Evolutionary conservation across 2,329 filamentous ascomycete species (phyloP).

Genomic region (Curvularia lunata): DNA sequence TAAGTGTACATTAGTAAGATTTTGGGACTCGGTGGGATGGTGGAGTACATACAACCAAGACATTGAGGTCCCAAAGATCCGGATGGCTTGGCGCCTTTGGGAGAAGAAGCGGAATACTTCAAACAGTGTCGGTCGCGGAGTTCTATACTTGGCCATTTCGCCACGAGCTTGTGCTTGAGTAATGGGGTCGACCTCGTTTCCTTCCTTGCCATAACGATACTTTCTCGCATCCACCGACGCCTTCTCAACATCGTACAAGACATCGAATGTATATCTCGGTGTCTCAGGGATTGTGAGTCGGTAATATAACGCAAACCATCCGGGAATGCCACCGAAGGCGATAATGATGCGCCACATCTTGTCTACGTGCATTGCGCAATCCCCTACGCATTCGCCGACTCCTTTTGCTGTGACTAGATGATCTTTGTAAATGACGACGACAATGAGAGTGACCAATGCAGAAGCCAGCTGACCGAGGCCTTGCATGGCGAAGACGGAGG

Average conservation of each 20-base stretch:
- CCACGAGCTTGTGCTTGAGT: conserved; percentile 63
- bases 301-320: conserved; percentile 82
- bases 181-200: conserved; percentile 68
- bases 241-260: conserved; percentile 69
- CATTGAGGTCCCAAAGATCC: conserved; percentile 76
- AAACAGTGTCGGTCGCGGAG: conserved; percentile 36
- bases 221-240: conserved; percentile 74
- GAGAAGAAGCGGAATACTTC: conserved; percentile 76
- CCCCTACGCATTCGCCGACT: conserved; percentile 64
- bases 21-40: not conserved
- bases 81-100: conserved; percentile 71
- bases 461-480: conserved; percentile 80
- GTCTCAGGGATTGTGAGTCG: conserved; percentile 87
- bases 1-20: conserved; percentile 3
- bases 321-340: conserved; percentile 80
- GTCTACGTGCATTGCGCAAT: conserved; percentile 75
- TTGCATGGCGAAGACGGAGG: conserved; percentile 85
- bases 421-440: conserved; percentile 73
- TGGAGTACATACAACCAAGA: conserved; percentile 69
- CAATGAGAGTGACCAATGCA: conserved; percentile 76
- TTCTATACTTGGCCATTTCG: conserved; percentile 46
- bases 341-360: conserved; percentile 88
- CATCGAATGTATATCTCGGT: conserved; percentile 85
- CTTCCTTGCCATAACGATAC: conserved; percentile 69
- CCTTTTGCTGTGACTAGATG: conserved; percentile 62